phyloP scores from a whole-genome alignment of 2,329 filamentous ascomycete genomes.

The Cercospora sp. region DNA sequence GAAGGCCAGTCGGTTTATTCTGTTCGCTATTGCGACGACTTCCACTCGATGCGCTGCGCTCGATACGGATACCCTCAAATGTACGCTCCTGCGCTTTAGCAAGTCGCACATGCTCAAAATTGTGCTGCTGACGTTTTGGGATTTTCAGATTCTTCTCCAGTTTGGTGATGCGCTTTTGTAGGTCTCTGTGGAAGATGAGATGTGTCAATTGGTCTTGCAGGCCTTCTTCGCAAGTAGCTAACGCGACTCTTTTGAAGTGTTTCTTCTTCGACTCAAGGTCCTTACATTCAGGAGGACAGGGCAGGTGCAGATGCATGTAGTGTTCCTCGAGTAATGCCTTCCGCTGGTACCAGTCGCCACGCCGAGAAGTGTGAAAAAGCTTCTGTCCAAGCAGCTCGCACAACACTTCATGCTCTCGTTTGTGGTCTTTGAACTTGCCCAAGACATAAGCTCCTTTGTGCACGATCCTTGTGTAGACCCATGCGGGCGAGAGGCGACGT shows the following conservation, averaged over 20 bases:
- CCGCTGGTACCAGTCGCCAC: slow-evolving; percentile 93
- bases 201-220: slow-evolving; percentile 88
- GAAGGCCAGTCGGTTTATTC: slow-evolving; percentile 33
- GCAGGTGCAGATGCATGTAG: slow-evolving; percentile 73
- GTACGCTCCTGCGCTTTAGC: slow-evolving; percentile 72
- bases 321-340: slow-evolving; percentile 93
- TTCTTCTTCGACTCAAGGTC: slow-evolving; percentile 68
- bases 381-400: slow-evolving; percentile 74
- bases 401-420: slow-evolving; percentile 72
- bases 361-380: slow-evolving; percentile 79
- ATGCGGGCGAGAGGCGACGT: slow-evolving; percentile 83
- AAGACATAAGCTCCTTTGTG: slow-evolving; percentile 82
- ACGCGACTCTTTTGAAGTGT: slow-evolving; percentile 75
- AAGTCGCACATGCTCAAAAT: slow-evolving; percentile 84
- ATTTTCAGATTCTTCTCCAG: slow-evolving; percentile 82
- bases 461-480: slow-evolving; percentile 89
- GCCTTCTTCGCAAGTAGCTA: slow-evolving; percentile 79
- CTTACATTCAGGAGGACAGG: slow-evolving; percentile 46
- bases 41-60: slow-evolving; percentile 28
- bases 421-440: slow-evolving; percentile 72
- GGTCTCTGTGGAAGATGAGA: slow-evolving; percentile 87
- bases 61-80: slow-evolving; percentile 76
- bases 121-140: slow-evolving; percentile 82
- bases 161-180: slow-evolving; percentile 91
- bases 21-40: slow-evolving; percentile 38